Evolutionary conservation across 1,139 yeast species (phyloP).

Genomic region (Casaregolazyma suthepensis): DNA sequence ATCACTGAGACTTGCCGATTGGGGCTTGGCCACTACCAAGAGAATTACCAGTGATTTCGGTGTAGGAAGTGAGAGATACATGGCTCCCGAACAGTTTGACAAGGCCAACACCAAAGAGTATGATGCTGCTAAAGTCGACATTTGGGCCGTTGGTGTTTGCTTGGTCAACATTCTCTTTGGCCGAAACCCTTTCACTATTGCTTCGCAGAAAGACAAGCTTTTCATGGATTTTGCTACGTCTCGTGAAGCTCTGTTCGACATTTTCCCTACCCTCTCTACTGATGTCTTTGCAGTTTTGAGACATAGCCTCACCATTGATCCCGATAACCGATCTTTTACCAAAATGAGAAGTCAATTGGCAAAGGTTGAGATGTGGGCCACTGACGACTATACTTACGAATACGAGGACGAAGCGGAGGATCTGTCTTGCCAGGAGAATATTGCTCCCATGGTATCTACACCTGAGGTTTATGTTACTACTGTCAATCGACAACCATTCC

Average conservation of each 20-base stretch:
- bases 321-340: constrained; percentile 67
- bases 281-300: constrained; percentile 82
- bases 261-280: constrained; percentile 81
- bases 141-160: constrained; percentile 91
- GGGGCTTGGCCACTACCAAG: constrained; percentile 82
- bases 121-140: constrained; percentile 81
- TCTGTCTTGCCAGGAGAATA: constrained; percentile 17
- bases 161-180: constrained; percentile 81
- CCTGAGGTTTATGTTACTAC: constrained; percentile 22
- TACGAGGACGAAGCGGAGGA: constrained; percentile 25
- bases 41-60: constrained; percentile 69
- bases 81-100: constrained; percentile 86
- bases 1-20: constrained; percentile 75
- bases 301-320: constrained; percentile 76
- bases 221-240: constrained; percentile 82
- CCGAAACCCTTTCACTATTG: constrained; percentile 80
- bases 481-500: constrained; percentile 38
- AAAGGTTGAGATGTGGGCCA: constrained; percentile 63
- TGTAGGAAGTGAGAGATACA: constrained; percentile 89
- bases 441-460: constrained; percentile 12
- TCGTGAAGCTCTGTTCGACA: constrained; percentile 86
- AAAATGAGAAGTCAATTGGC: constrained; percentile 55
- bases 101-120: constrained; percentile 51
- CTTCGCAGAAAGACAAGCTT: constrained; percentile 77
- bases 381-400: constrained; percentile 50